These are phyloP conservation scores for Aspergillus sp. DNA, from an alignment of 2,329 filamentous ascomycete species.

Conservation along the genomic window DNA sequence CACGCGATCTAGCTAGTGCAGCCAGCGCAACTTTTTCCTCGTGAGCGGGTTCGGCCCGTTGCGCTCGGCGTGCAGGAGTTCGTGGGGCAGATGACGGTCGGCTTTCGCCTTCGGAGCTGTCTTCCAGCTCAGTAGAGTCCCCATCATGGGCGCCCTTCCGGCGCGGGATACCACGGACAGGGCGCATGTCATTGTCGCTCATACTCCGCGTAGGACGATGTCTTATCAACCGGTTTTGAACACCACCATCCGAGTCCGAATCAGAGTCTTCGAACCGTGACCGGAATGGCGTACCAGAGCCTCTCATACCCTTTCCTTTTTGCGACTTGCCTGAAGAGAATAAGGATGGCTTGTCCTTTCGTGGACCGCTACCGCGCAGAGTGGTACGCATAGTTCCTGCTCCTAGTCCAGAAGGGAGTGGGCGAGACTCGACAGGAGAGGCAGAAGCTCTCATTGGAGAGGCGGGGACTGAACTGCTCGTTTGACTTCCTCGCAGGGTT, in stretches of 20 bases:
- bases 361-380: slow-evolving; percentile 55
- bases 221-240: slow-evolving; percentile 29
- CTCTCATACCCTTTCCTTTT: slow-evolving; percentile 33
- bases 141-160: slow-evolving; percentile 63
- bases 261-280: slow-evolving; percentile 66
- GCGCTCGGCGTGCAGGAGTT: slow-evolving; percentile 3
- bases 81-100: slow-evolving; percentile 26
- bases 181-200: slow-evolving; percentile 70
- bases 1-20: slow-evolving; percentile 56
- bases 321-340: slow-evolving; percentile 45
- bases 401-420: slow-evolving; percentile 49
- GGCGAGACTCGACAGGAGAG: slow-evolving; percentile 57
- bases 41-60: slow-evolving; percentile 21
- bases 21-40: slow-evolving; percentile 36
- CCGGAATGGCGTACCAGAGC: slow-evolving; percentile 39
- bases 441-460: slow-evolving; percentile 61
- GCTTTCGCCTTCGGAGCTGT: slow-evolving; percentile 60
- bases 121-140: slow-evolving; percentile 65
- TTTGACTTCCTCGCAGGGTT: slow-evolving; percentile 68
- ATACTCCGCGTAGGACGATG: slow-evolving; percentile 68
- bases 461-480: slow-evolving; percentile 41
- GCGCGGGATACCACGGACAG: slow-evolving; percentile 64
- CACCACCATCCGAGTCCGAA: slow-evolving; percentile 70
- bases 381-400: slow-evolving; percentile 51
- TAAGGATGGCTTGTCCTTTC: slow-evolving; percentile 44